A percentile compares a stretch with the other conserved stretches of the same genome.
phyloP scores from a whole-genome alignment of 352 stramenopile genomes.

The Phytophthora quininea region DNA sequence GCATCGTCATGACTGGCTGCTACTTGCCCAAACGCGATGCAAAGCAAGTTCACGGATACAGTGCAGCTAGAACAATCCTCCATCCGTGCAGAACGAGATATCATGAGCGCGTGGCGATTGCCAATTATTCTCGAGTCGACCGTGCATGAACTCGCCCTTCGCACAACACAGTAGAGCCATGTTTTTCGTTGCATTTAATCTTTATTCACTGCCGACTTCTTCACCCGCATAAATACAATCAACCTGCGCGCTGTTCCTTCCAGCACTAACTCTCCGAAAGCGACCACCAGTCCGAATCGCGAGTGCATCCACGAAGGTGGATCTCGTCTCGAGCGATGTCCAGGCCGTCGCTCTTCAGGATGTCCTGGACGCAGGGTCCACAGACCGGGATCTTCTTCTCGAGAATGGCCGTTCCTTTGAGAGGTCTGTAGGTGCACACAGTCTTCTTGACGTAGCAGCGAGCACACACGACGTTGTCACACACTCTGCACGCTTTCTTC shows the following conservation, averaged over 20 bases:
- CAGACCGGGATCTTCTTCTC: slow-evolving; percentile 40
- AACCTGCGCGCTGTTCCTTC: slow-evolving; percentile 3
- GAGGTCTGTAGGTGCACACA: slow-evolving; percentile 30
- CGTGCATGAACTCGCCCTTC: not conserved
- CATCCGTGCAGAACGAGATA: not conserved
- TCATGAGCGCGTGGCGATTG: not conserved
- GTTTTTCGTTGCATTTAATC: not conserved
- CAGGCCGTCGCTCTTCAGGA: slow-evolving; percentile 20
- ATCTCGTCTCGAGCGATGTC: slow-evolving; percentile 41
- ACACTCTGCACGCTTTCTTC: slow-evolving; percentile 29
- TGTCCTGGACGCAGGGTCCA: slow-evolving; percentile 30
- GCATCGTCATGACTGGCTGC: no score
- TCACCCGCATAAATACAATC: slow-evolving; percentile 21
- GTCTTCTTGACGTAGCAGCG: slow-evolving; percentile 33
- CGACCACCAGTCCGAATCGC: slow-evolving; percentile 29
- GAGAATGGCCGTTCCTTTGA: slow-evolving; percentile 31
- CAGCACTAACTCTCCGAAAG: slow-evolving; percentile 7
- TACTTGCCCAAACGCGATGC: not conserved
- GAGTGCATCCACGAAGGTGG: slow-evolving; percentile 13
- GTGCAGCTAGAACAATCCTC: not conserved
- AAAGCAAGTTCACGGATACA: not conserved
- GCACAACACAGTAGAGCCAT: not conserved
- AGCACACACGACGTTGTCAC: slow-evolving; percentile 22
- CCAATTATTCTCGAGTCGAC: not conserved
- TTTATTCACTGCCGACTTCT: not conserved